Evolutionary conservation across 2,329 filamentous ascomycete genomes (phyloP), one percentile per base, ranked within the genome.

Genomic region (Aureobasidium sp.): DNA sequence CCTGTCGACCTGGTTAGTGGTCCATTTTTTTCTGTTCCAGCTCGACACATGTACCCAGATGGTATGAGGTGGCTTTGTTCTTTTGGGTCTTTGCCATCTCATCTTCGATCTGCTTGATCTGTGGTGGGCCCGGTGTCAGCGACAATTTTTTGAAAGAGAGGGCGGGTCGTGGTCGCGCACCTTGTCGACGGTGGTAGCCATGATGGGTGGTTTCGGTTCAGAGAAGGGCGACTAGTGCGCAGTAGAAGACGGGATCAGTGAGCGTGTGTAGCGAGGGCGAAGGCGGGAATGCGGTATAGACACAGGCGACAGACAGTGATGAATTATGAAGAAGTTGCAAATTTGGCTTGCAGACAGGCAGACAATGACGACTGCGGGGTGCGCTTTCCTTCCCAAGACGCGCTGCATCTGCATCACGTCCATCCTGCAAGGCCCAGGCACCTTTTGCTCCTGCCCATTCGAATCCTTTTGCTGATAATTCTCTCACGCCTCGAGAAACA

Each of bases 1-100:
- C 80, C 79, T 80, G 59, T 17, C 16, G 35, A 7, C 17, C 17
- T 2, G 12, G 35, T 51, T 17, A 51, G 47, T 25, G 4, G n/a
- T n/a, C n/a, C n/a, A n/a, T n/a, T n/a, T n/a, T n/a, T n/a, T n/a
- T n/a, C n/a, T n/a, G n/a, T n/a, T n/a, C n/a, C n/a, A n/a, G 49
- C 27, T 25, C 32, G 40, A 56, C 60, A 58, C 19, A 22, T 45
- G 53, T 68, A 72, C 88, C 90, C 71, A 96, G 76, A 79, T 96
- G 90, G 71, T 84, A 95, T 44, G 89, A 90, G 11, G 90, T 95
- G 51, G 86, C 87, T 76, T 96, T 96, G 74, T 96, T 96, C 77
- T 96, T 96, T 72, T 97, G 90, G 66, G 90, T 96, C 74, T 81
- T 81, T 76, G 90, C 88, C 91, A 96, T 96, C 85, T 96, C 91